Evolutionary conservation across 129 eudicot genomes (phyloP).

Genomic region (Ambrosia trifida): DNA sequence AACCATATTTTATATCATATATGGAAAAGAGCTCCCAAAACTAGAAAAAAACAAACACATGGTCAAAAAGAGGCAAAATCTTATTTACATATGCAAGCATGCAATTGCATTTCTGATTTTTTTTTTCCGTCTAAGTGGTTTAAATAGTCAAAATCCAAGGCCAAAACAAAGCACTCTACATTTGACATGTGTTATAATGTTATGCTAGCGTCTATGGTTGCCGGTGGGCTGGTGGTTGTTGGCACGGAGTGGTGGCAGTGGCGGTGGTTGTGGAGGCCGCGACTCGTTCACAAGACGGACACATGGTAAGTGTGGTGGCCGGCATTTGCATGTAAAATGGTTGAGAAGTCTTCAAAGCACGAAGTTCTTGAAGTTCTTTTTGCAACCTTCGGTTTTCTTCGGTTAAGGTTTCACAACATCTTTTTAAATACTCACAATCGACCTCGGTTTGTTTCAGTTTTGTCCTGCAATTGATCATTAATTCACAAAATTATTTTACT

Average conservation of each 20-base stretch:
- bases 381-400: conserved; percentile 96
- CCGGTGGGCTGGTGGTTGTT: conserved; percentile 22
- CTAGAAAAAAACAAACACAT: conserved; percentile 14
- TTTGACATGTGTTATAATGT: conserved; percentile 2
- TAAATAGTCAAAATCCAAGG: conserved; percentile 35
- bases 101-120: conserved; percentile 22
- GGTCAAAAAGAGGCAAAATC: conserved; percentile 41
- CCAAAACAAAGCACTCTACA: conserved; percentile 14
- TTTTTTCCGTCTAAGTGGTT: conserved; percentile 21
- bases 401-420: conserved; percentile 91
- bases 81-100: conserved; percentile 38
- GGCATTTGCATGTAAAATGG: conserved; percentile 96
- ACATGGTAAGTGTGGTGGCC: conserved; percentile 96
- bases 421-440: conserved; percentile 94
- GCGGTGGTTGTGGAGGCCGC: conserved; percentile 56
- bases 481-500: neutral
- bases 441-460: conserved; percentile 97
- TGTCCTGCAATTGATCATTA: conserved; percentile 49
- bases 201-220: conserved; percentile 26
- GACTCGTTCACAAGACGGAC: conserved; percentile 93
- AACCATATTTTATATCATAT: conserved; percentile 22
- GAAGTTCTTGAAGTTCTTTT: conserved; percentile 88
- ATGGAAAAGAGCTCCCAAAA: conserved; percentile 25
- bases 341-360: conserved; percentile 83
- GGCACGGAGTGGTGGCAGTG: conserved; percentile 17